Evolutionary conservation across 805 yeast species (phyloP).

Genomic region (Debaryomyces hansenii): DNA sequence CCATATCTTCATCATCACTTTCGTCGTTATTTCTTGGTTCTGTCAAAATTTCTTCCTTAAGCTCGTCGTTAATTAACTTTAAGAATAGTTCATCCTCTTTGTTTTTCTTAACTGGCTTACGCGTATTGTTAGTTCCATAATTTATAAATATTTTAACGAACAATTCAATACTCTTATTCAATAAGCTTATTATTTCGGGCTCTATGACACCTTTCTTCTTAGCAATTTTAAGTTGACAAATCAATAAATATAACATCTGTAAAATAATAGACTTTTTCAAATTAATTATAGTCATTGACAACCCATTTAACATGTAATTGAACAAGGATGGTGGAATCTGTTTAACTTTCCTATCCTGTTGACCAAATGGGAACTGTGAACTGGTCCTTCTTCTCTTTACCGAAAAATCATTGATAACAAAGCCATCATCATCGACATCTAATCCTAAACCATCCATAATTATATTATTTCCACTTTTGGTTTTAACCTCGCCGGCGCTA

Average conservation of each 20-base stretch:
- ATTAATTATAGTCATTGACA: conserved; percentile 43
- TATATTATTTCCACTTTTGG: conserved; percentile 9
- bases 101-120: conserved; percentile 16
- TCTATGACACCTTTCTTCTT: conserved; percentile 24
- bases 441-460: conserved; percentile 39
- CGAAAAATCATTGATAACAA: conserved; percentile 44
- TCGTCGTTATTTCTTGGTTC: conserved; percentile 29
- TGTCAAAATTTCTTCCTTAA: conserved; percentile 36
- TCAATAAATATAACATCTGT: conserved; percentile 43
- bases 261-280: conserved; percentile 41
- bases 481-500: conserved; percentile 4
- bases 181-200: conserved; percentile 17
- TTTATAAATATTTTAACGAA: conserved; percentile 40
- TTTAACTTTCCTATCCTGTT: conserved; percentile 15
- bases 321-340: conserved; percentile 40
- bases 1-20: conserved; percentile 24
- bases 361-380: conserved; percentile 3
- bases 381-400: conserved; percentile 32
- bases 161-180: conserved; percentile 28
- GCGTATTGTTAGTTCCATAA: conserved; percentile 27
- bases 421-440: conserved; percentile 46
- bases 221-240: conserved; percentile 37
- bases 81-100: conserved; percentile 39
- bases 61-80: conserved; percentile 39
- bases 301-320: conserved; percentile 41